Conservation (phyloP, 768 basidiomycete species). For the Tulasnella sp. region DNA sequence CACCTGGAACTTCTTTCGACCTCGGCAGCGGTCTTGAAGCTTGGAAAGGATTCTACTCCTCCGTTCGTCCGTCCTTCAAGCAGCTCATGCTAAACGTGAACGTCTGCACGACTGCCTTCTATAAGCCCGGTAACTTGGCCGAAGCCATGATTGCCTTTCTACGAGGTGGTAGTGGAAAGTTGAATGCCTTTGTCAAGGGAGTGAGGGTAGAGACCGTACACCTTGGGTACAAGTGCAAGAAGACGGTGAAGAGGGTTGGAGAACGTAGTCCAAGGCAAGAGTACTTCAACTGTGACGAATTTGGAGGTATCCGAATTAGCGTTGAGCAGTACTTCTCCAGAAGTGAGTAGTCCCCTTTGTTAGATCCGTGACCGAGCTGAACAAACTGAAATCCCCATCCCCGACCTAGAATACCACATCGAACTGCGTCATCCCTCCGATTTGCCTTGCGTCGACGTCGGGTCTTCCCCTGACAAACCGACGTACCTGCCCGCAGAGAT, state of each 20-base stretch:
- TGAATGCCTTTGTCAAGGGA: constrained; percentile 47
- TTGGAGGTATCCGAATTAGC: constrained; percentile 36
- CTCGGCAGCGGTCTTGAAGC: constrained; percentile 43
- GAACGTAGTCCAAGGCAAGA: constrained; percentile 35
- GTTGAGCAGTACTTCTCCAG: constrained; percentile 50
- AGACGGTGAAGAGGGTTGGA: constrained; percentile 48
- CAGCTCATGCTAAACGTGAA: constrained; percentile 43
- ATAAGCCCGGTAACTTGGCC: constrained; percentile 42
- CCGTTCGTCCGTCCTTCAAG: constrained; percentile 32
- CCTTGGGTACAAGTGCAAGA: constrained; percentile 46
- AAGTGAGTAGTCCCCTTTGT: constrained; percentile 34
- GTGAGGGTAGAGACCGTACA: constrained; percentile 44
- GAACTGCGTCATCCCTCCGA: constrained; percentile 22
- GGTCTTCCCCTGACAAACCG: constrained; percentile 30
- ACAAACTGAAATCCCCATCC: background rate
- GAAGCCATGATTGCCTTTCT: constrained; percentile 43
- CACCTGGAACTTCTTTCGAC: constrained; percentile 20
- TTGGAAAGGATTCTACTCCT: constrained; percentile 42
- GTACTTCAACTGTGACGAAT: constrained; percentile 45
- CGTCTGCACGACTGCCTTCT: constrained; percentile 40
- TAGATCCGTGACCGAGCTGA: background rate
- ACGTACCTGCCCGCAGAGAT: constrained; percentile 54
- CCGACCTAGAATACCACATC: constrained; percentile 6
- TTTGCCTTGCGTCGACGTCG: constrained; percentile 47
- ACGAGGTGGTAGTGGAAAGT: constrained; percentile 18